phyloP scores from a whole-genome alignment of 2,329 filamentous ascomycete species.

The Calcarisporium arbuscula region DNA sequence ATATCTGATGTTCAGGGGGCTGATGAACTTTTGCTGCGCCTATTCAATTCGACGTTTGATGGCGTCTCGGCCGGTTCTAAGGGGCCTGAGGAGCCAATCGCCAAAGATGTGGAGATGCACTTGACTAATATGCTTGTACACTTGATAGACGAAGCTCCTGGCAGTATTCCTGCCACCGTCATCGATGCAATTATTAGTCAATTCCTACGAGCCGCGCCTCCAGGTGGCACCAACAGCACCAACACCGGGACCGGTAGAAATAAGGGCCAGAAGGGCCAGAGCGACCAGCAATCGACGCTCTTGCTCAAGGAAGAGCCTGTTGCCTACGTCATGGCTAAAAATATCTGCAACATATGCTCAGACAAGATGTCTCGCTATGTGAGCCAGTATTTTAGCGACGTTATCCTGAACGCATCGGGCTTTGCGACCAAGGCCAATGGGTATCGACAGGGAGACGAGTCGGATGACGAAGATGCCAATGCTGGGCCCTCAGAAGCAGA shows the following conservation, averaged over 20 bases:
- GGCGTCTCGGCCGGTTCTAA: constrained; percentile 76
- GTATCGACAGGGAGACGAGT: constrained; percentile 53
- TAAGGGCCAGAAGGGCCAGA: constrained; percentile 59
- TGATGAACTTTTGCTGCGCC: constrained; percentile 68
- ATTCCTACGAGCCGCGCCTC: constrained; percentile 81
- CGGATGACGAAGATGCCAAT: constrained; percentile 54
- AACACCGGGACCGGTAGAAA: too few species aligned
- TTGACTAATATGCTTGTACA: constrained; percentile 81
- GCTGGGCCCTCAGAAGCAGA: constrained; percentile 73
- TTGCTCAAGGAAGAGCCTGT: constrained; percentile 82
- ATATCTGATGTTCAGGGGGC: constrained; percentile 81
- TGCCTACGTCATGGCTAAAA: constrained; percentile 94
- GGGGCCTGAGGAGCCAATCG: constrained; percentile 71
- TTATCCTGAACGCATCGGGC: constrained; percentile 80
- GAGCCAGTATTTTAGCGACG: constrained; percentile 93
- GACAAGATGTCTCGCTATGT: constrained; percentile 95
- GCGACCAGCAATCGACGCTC: constrained; percentile 75
- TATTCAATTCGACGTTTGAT: constrained; percentile 90
- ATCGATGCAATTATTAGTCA: constrained; percentile 93
- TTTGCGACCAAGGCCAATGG: constrained; percentile 50
- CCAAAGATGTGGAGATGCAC: constrained; percentile 89
- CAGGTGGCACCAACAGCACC: constrained; percentile 52
- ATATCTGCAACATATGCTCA: constrained; percentile 79
- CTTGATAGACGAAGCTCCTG: constrained; percentile 77
- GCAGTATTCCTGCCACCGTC: constrained; percentile 67